phyloP scores from a whole-genome alignment of 352 stramenopile genomes.

The Elongisporangium anandrum region DNA sequence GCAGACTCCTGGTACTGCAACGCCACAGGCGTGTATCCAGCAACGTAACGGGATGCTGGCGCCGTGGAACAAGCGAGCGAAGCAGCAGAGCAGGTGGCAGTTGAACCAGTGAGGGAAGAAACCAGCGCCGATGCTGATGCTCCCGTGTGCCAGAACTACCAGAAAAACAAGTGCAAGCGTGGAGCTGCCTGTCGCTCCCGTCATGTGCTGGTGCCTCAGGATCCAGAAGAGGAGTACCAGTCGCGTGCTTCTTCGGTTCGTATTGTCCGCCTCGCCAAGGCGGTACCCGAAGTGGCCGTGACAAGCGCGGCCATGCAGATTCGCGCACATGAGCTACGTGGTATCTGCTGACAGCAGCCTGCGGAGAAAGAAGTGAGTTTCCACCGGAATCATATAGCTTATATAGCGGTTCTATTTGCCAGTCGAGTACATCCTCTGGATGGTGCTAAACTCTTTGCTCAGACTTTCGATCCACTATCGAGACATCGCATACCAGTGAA shows the following conservation, averaged over 20 bases:
- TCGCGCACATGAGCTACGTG: slow-evolving; percentile 37
- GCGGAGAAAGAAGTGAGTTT: slow-evolving; percentile 47
- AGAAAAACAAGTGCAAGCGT: slow-evolving; percentile 70
- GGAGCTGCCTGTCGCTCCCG: slow-evolving; percentile 53
- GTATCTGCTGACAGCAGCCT: slow-evolving; percentile 8
- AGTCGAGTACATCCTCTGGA: too few relatives aligned
- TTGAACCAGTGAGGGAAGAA: slow-evolving; percentile 17
- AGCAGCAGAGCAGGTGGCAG: background rate
- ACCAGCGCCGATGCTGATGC: slow-evolving; percentile 38
- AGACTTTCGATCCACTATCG: too few relatives aligned
- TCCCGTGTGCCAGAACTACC: slow-evolving; percentile 59
- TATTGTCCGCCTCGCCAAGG: slow-evolving; percentile 26
- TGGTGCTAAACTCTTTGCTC: too few relatives aligned
- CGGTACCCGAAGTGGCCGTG: slow-evolving; percentile 39
- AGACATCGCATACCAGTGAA: too few relatives aligned
- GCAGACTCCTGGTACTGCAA: too few relatives aligned
- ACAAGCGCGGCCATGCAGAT: slow-evolving; percentile 50
- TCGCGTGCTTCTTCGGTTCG: slow-evolving; percentile 22
- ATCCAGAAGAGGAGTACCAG: slow-evolving; percentile 2
- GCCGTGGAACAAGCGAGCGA: slow-evolving; percentile 2
- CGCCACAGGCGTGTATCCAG: too few relatives aligned
- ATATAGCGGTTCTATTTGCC: too few relatives aligned
- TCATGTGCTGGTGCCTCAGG: slow-evolving; percentile 26
- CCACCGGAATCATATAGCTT: too few relatives aligned
- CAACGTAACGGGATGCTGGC: slow-evolving; percentile 5